Base-by-base conservation (phyloP, 208 protist genomes). In the Angomonas ambiguus region DNA sequence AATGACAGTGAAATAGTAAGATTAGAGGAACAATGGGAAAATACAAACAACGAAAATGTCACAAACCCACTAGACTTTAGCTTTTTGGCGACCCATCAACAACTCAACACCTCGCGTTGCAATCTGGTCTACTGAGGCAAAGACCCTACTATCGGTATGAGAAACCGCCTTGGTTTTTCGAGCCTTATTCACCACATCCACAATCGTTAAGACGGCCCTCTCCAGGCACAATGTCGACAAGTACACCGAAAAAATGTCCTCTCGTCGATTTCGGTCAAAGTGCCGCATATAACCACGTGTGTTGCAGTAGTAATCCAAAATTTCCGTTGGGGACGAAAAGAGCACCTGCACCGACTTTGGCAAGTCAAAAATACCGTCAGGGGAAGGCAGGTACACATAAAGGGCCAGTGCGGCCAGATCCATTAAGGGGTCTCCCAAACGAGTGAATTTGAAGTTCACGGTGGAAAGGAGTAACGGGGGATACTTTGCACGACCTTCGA, bases 201-300 rank as follows among this genome's bases (percentile, higher is more conserved):
- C 38, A n/a, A 83, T 49, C 51, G 74, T 79, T 5, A 51, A 51
- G 3, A 69, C 53, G 13, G 82, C 79, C 3, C 72, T 49, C 30
- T 85, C 79, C 32, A 88, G 68, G 59, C 85, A 92, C 25, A 83
- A 60, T 5, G 75, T 76, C 32, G 82, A 73, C 1, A 92, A 55
- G 69, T 92, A 92, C 18, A 92, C 82, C 48, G 67, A 83, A 69
- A 92, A 92, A 51, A 92, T 88, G 51, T 78, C 75, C 28, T 92
- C 78, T 25, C 85, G 76, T 27, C 72, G 68, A 20, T 33, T 62
- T 18, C 72, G 62, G 56, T 83, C 79, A 33, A 92, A 64, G 49
- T 80, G 71, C 31, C 72, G 79, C 80, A 89, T 80, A 71, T 92
- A 92, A 32, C 82, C 77, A 28, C 80, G 77, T 5, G 67, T 65